Conservation (phyloP, 495 filamentous ascomycete genomes). For the Cenococcum geophilum region DNA sequence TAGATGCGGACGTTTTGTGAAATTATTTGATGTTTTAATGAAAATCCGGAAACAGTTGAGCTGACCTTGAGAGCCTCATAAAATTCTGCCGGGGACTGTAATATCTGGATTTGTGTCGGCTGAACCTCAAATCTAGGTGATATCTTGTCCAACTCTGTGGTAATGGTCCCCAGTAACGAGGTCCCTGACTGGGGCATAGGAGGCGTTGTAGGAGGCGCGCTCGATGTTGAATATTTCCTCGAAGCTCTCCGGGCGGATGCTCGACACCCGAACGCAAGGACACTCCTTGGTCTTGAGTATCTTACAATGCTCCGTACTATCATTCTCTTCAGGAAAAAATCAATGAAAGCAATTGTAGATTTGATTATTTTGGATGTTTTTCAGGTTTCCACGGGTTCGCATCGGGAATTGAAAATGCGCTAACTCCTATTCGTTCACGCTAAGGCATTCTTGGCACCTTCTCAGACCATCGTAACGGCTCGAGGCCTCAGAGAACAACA, state of each 20-base stretch:
- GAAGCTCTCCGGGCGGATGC: conserved; percentile 8
- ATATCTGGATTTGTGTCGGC: conserved; percentile 71
- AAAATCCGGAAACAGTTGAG: neutral
- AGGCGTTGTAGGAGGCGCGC: conserved; percentile 18
- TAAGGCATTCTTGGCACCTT: conserved; percentile 10
- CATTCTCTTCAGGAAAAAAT: conserved; percentile 21
- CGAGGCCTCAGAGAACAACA: conserved; percentile 4
- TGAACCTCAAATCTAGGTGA: conserved; percentile 82
- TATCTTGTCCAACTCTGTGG: conserved; percentile 76
- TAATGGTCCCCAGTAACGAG: conserved; percentile 59
- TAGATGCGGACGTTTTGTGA: conserved; percentile 1
- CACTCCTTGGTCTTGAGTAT: conserved; percentile 10
- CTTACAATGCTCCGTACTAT: conserved; percentile 29
- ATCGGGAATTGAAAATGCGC: neutral
- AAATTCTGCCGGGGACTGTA: conserved; percentile 76
- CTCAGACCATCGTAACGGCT: neutral
- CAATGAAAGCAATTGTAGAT: conserved; percentile 2
- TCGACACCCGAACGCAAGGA: neutral
- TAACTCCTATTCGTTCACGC: neutral
- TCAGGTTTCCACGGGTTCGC: neutral
- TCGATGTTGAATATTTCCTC: conserved; percentile 29
- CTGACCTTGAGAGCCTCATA: conserved; percentile 80
- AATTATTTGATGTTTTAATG: too few relatives aligned
- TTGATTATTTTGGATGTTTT: conserved; percentile 5
- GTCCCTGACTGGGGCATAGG: conserved; percentile 33